A percentile compares a stretch with the other conserved stretches of the same genome.
Conservation (phyloP, 2,329 filamentous ascomycete species). For the Penicillium glabrum region DNA sequence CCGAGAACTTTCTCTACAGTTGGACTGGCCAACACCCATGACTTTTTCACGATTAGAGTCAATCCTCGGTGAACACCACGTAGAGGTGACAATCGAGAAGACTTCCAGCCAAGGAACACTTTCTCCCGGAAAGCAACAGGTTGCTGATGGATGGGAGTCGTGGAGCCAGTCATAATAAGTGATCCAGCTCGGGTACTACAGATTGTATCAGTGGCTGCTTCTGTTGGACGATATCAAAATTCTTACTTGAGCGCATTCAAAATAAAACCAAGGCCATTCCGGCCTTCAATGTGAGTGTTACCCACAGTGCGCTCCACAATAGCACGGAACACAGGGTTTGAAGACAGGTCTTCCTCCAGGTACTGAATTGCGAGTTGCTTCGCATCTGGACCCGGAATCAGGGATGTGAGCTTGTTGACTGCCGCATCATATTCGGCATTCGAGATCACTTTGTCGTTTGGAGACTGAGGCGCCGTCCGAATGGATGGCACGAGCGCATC, state of each 20-base stretch:
- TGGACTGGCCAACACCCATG: conserved; percentile 55
- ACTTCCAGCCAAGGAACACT: conserved; percentile 55
- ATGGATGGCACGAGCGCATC: conserved; percentile 60
- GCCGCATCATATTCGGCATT: conserved; percentile 44
- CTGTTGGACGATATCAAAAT: not conserved
- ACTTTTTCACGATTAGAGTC: conserved; percentile 50
- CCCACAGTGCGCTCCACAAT: conserved; percentile 50
- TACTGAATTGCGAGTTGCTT: conserved; percentile 44
- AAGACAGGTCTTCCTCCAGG: conserved; percentile 49
- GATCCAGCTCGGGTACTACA: conserved; percentile 55
- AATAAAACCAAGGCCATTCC: conserved; percentile 52
- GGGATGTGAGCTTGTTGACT: conserved; percentile 27
- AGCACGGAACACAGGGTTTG: conserved; percentile 52
- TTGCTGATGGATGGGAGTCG: conserved; percentile 55
- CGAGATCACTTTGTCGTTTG: conserved; percentile 38
- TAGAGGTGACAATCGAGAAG: conserved; percentile 53
- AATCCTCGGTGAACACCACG: conserved; percentile 52
- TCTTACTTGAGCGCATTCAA: conserved; percentile 55
- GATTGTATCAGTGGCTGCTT: not conserved
- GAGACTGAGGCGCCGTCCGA: conserved; percentile 37
- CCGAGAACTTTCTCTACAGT: conserved; percentile 52
- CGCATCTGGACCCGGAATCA: conserved; percentile 32
- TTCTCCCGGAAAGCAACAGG: conserved; percentile 54
- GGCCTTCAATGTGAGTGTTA: conserved; percentile 49
- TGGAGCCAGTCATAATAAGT: conserved; percentile 57